Evolutionary conservation across 345 rosid genomes (phyloP).

Genomic region (Cardamine occulta): DNA sequence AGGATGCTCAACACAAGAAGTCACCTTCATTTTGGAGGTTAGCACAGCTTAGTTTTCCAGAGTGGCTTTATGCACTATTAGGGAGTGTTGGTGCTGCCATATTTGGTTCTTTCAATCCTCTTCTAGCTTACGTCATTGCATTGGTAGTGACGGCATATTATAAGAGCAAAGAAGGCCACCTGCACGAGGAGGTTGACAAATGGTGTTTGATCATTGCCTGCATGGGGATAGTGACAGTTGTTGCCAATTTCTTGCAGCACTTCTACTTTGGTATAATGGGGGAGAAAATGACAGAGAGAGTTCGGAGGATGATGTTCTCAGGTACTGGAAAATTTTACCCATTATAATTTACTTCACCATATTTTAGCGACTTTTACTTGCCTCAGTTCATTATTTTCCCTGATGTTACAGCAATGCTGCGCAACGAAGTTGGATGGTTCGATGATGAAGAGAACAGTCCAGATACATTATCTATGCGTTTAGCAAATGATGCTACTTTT

Average conservation of each 20-base stretch:
- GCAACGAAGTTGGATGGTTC: slow-evolving; percentile 99
- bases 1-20: slow-evolving; percentile 58
- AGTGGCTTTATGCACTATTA: slow-evolving; percentile 96
- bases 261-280: slow-evolving; percentile 99
- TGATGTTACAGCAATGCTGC: slow-evolving; percentile 84
- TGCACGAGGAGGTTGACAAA: slow-evolving; percentile 76
- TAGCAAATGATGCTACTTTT: slow-evolving; percentile 99
- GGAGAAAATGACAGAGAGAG: slow-evolving; percentile 98
- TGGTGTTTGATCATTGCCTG: slow-evolving; percentile 98
- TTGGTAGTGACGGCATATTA: slow-evolving; percentile 82
- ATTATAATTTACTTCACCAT: neutral
- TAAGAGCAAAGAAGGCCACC: slow-evolving; percentile 49
- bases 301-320: slow-evolving; percentile 99
- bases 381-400: slow-evolving; percentile 33
- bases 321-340: slow-evolving; percentile 49
- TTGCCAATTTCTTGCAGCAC: slow-evolving; percentile 97
- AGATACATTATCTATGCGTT: slow-evolving; percentile 94
- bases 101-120: slow-evolving; percentile 97
- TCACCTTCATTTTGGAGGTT: slow-evolving; percentile 91
- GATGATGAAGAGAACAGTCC: slow-evolving; percentile 97
- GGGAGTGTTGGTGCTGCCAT: slow-evolving; percentile 98
- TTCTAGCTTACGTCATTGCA: slow-evolving; percentile 91
- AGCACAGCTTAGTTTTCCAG: slow-evolving; percentile 92
- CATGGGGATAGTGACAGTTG: slow-evolving; percentile 97
- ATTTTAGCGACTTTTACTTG: slow-evolving; percentile 26